Evolutionary conservation across 352 stramenopile genomes (phyloP).

Genomic region (Phytophthora crassamura): DNA sequence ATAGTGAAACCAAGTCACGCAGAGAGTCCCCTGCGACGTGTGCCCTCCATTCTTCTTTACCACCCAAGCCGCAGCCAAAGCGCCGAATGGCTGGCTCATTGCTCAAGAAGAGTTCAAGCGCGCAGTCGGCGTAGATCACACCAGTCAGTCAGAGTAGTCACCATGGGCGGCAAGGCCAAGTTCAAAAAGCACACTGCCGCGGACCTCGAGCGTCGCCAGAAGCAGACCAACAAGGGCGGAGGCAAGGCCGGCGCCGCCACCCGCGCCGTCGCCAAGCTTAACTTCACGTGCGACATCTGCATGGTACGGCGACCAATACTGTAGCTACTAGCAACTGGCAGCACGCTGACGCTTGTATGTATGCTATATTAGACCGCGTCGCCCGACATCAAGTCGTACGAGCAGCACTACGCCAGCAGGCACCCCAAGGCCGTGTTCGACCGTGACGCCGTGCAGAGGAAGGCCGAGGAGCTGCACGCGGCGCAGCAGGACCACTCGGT

Average conservation of each 20-base stretch:
- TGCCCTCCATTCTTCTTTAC: slow-evolving; percentile 36
- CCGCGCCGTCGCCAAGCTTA: slow-evolving; percentile 56
- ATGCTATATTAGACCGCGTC: slow-evolving; percentile 47
- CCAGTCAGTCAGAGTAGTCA: slow-evolving; percentile 7
- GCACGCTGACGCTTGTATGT: background rate
- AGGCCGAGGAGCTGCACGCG: slow-evolving; percentile 58
- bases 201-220: slow-evolving; percentile 55
- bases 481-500: slow-evolving; percentile 36
- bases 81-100: slow-evolving; percentile 11
- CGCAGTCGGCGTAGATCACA: background rate
- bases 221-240: slow-evolving; percentile 68
- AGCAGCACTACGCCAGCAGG: slow-evolving; percentile 67
- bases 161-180: slow-evolving; percentile 78
- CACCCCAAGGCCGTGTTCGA: slow-evolving; percentile 64
- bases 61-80: slow-evolving; percentile 2
- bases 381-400: slow-evolving; percentile 69
- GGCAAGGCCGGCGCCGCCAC: slow-evolving; percentile 50
- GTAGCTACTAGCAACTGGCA: background rate
- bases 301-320: slow-evolving; percentile 43
- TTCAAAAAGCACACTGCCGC: slow-evolving; percentile 83
- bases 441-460: slow-evolving; percentile 53
- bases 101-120: slow-evolving; percentile 26
- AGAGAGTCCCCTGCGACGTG: slow-evolving; percentile 14
- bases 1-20: too few species aligned
- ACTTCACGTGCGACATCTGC: slow-evolving; percentile 76